Base-by-base conservation (phyloP, 164 flowering plant genomes). In the Magnolia kwangsiensis region DNA sequence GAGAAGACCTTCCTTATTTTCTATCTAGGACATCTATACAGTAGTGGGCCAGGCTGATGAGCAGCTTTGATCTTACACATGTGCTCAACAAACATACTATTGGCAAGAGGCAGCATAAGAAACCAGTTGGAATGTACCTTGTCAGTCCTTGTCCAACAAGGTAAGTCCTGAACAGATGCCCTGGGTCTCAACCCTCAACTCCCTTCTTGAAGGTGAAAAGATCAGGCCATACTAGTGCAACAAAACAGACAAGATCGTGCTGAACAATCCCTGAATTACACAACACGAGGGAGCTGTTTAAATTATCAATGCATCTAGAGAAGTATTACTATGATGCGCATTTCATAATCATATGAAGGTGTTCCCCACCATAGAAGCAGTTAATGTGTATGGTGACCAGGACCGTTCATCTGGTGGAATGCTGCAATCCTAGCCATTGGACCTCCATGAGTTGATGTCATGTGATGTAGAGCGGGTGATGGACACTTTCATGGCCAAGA, bases 221-320 rank as follows among this genome's bases (percentile, higher is more conserved):
- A 85, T 96, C 99, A 49, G 98, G 98, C 78, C 89, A 88, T 29
- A 90, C 90, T 13, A 96, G 83, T 27, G 96, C 93, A 72, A 85
- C 89, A 72, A 92, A 94, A 83, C 97, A 89, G 6, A 91, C 97
- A 21, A 98, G 98, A 76, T 96, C 99, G 67, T 96, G 99, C 76
- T 87, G 98, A 80, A 91, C 92, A 76, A 96, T 87, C 31, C 99
- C 99, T 95, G 89, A 24, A 79, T 21, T 21, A 9, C n/a, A 29
- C 59, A 51, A 8, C 13, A 51, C 14, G 10, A 14, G 14, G 14
- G 14, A 51, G 29, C 59, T 51, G 29, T 27, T 27, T 27, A 1
- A 51, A 14, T 4, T 51, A 8, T 51, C 10, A 51, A 51, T 51
- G 59, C 13, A 51, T 14, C 7, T 51, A 51, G 16, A 51, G 14